A percentile compares a stretch with the other conserved stretches of the same genome.
Evolutionary conservation across 306 rosid genomes (phyloP).

Genomic region (Lathyrus aphaca): DNA sequence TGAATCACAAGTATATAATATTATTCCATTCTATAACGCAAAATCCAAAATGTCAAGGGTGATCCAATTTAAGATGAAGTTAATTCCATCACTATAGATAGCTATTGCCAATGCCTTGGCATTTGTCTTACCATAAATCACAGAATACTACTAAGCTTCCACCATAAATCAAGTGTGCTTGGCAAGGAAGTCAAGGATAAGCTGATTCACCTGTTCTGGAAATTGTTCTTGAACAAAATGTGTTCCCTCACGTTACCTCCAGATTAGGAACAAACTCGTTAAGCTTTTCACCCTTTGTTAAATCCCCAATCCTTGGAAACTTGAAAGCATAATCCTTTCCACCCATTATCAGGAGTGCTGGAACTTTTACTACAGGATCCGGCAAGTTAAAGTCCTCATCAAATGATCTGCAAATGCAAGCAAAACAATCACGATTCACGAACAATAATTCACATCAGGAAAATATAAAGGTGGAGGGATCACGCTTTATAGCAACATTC

Average conservation of each 20-base stretch:
- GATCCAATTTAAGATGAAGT: not conserved
- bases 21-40: not conserved
- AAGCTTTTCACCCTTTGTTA: conserved; percentile 53
- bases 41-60: not conserved
- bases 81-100: not conserved
- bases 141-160: no score
- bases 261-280: conserved; percentile 59
- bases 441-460: no score
- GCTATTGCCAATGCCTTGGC: not conserved
- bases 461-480: no score
- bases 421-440: conserved; percentile 29
- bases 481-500: not conserved
- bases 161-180: conserved; percentile 52
- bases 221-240: conserved; percentile 89
- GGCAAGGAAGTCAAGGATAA: conserved; percentile 61
- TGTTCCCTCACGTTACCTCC: conserved; percentile 74
- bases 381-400: conserved; percentile 45
- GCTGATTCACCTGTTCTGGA: conserved; percentile 68
- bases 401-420: conserved; percentile 52
- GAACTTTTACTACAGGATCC: conserved; percentile 56
- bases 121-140: no score
- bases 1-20: not conserved
- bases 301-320: conserved; percentile 68
- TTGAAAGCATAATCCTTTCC: conserved; percentile 62
- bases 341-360: conserved; percentile 66